A percentile compares a stretch with the other conserved stretches of the same genome.
Conservation (phyloP, 805 yeast species). For the Saccharomyces kudriavzevii region DNA sequence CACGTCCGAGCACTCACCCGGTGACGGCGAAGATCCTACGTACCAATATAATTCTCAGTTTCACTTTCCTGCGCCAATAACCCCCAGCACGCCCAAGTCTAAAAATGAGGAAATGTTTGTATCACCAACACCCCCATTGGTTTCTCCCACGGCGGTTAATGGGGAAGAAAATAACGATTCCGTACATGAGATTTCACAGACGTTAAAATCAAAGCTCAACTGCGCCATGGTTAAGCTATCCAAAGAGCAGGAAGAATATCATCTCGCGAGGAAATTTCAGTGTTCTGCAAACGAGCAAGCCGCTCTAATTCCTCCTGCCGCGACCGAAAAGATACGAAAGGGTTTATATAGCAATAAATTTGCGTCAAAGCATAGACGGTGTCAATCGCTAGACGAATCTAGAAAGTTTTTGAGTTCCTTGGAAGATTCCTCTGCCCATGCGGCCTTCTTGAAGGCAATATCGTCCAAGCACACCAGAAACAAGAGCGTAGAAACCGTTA, state of each 20-base stretch:
- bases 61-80: slow-evolving; percentile 2
- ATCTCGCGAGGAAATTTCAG: background rate
- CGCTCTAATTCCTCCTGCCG: background rate
- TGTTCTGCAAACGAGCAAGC: background rate
- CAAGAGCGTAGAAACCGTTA: slow-evolving; percentile 4
- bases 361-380: background rate
- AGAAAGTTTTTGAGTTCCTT: background rate
- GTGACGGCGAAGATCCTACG: background rate
- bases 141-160: slow-evolving; percentile 17
- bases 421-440: slow-evolving; percentile 29
- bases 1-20: background rate
- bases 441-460: slow-evolving; percentile 34
- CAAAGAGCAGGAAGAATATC: slow-evolving; percentile 5
- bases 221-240: slow-evolving; percentile 36
- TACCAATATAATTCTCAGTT: background rate
- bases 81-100: slow-evolving; percentile 30
- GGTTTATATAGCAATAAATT: background rate
- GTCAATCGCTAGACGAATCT: background rate
- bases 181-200: slow-evolving; percentile 34
- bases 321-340: background rate
- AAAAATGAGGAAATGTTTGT: slow-evolving; percentile 23
- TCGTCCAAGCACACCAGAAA: slow-evolving; percentile 27
- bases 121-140: slow-evolving; percentile 27
- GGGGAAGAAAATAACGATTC: slow-evolving; percentile 28
- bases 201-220: slow-evolving; percentile 34